Evolutionary conservation across 148 eudicot genomes (phyloP).

Genomic region (Cornus kousa): DNA sequence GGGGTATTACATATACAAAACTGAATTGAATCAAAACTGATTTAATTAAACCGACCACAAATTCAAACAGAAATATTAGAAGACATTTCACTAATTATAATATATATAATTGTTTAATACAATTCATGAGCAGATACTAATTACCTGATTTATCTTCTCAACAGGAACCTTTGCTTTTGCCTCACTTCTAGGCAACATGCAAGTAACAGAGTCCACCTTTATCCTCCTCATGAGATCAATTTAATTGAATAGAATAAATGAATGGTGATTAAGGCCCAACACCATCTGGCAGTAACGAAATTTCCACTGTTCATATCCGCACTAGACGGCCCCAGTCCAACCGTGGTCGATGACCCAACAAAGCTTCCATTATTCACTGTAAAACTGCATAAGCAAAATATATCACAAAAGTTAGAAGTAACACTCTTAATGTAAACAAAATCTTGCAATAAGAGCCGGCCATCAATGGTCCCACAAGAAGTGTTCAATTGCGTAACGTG

Average conservation of each 20-base stretch:
- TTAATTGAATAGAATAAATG: conserved; percentile 13
- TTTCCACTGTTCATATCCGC: conserved; percentile 18
- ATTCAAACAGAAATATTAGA: neutral
- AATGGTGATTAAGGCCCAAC: conserved; percentile 7
- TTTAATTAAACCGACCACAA: too few species aligned
- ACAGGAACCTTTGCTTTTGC: neutral
- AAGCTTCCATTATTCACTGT: conserved; percentile 19
- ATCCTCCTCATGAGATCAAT: conserved; percentile 1
- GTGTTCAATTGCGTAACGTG: neutral
- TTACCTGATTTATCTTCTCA: neutral
- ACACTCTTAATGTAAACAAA: neutral
- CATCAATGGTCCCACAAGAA: neutral
- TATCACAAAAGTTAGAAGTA: neutral
- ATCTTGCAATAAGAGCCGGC: neutral
- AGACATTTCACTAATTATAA: neutral
- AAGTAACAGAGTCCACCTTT: neutral
- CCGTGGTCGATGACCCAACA: conserved; percentile 6
- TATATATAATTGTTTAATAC: neutral
- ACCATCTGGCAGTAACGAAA: neutral
- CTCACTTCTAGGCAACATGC: neutral
- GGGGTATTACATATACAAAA: too few species aligned
- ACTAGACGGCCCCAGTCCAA: conserved; percentile 11
- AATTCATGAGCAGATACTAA: neutral
- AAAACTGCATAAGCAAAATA: conserved; percentile 14
- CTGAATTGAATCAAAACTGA: too few species aligned